Conservation (phyloP, 2,329 filamentous ascomycete species). For the Simplicillium aogashimaense region DNA sequence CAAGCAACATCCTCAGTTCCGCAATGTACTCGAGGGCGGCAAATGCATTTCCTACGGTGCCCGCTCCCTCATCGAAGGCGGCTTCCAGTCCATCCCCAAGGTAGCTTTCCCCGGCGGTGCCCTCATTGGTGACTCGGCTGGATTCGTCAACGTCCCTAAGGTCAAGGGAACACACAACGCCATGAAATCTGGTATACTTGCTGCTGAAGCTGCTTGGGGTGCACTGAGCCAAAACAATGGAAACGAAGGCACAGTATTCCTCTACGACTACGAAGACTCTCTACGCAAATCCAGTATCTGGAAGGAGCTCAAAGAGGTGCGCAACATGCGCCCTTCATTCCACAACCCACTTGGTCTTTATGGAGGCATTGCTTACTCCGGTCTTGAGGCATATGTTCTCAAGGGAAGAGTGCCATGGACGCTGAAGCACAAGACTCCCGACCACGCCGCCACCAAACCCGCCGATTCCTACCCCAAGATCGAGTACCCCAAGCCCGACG, state of each 20-base stretch:
- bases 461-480: constrained; percentile 80
- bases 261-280: constrained; percentile 88
- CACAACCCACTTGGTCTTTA: constrained; percentile 78
- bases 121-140: constrained; percentile 89
- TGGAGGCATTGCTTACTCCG: constrained; percentile 86
- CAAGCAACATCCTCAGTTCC: constrained; percentile 94
- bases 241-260: constrained; percentile 66
- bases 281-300: constrained; percentile 82
- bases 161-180: constrained; percentile 97
- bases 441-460: constrained; percentile 68
- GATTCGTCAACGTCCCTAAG: constrained; percentile 95
- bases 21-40: constrained; percentile 77
- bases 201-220: constrained; percentile 78
- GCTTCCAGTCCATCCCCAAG: constrained; percentile 96
- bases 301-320: constrained; percentile 88
- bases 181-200: constrained; percentile 95
- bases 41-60: constrained; percentile 97
- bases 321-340: constrained; percentile 96
- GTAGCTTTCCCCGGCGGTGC: constrained; percentile 93
- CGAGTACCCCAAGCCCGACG: constrained; percentile 93
- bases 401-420: constrained; percentile 88
- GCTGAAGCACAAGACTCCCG: constrained; percentile 69
- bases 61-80: constrained; percentile 83
- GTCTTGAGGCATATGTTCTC: constrained; percentile 79
- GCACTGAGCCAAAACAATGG: constrained; percentile 45